These are phyloP conservation scores for Monosporascus sp. DNA, from an alignment of 2,329 filamentous ascomycete species.

Conservation along the genomic window DNA sequence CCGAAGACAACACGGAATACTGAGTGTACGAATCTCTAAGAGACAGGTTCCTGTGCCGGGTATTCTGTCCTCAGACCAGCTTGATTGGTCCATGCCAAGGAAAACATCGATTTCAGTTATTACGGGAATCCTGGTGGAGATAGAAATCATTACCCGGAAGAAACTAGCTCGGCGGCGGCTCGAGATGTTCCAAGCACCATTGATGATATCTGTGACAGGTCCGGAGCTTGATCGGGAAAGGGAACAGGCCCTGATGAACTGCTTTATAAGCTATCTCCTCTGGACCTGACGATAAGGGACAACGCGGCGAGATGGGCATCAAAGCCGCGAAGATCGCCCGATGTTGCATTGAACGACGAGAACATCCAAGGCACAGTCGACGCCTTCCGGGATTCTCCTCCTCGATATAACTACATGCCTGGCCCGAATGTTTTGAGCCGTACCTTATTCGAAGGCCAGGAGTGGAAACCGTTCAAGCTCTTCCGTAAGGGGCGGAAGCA, in stretches of 20 bases:
- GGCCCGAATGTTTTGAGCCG: conserved; percentile 2
- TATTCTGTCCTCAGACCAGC: too few relatives aligned
- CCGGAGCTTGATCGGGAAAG: too few relatives aligned
- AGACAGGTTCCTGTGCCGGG: too few relatives aligned
- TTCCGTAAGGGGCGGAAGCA: conserved; percentile 33
- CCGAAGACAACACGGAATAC: too few relatives aligned
- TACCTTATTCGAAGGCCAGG: conserved; percentile 17
- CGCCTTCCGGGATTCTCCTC: conserved; percentile 3
- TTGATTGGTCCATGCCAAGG: conserved; percentile 10
- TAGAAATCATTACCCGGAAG: conserved; percentile 9
- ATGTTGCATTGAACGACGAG: background rate
- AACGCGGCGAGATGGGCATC: too few relatives aligned
- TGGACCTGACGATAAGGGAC: too few relatives aligned
- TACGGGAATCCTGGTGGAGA: conserved; percentile 13
- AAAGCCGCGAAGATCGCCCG: too few relatives aligned
- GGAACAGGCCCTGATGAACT: too few relatives aligned
- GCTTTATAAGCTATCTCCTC: too few relatives aligned
- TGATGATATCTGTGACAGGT: background rate
- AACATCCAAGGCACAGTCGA: background rate
- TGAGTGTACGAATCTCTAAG: too few relatives aligned
- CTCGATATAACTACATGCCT: conserved; percentile 11
- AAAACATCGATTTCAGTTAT: conserved; percentile 4
- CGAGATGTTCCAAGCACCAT: conserved; percentile 3
- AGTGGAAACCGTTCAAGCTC: conserved; percentile 37
- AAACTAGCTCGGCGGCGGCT: conserved; percentile 8